Conservation (phyloP, 2,329 filamentous ascomycete species). For the Kalaharituber pfeilii region DNA sequence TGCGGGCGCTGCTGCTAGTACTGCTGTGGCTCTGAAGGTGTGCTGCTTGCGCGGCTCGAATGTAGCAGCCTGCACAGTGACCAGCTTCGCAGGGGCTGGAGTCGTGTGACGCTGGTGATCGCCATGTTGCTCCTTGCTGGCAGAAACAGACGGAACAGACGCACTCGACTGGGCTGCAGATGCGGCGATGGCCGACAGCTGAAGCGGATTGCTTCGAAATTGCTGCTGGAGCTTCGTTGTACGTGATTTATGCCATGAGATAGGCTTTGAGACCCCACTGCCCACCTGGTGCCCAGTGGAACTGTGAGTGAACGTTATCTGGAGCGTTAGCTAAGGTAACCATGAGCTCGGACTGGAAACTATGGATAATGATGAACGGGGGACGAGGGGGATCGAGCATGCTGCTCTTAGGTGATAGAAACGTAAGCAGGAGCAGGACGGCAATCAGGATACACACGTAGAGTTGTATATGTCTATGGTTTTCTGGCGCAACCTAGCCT, state of each 20-base stretch:
- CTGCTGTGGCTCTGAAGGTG: neutral
- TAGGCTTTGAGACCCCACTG: slow-evolving; percentile 14
- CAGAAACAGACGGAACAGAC: too few species aligned
- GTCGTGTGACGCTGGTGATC: too few species aligned
- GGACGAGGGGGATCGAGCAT: too few species aligned
- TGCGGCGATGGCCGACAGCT: slow-evolving; percentile 2
- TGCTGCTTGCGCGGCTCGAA: neutral
- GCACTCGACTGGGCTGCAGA: too few species aligned
- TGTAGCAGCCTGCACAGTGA: neutral
- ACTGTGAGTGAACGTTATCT: neutral
- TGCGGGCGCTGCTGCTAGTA: too few species aligned
- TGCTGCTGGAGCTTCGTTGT: slow-evolving; percentile 15
- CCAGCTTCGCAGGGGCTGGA: neutral
- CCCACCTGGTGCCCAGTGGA: slow-evolving; percentile 18
- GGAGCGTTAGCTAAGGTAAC: neutral
- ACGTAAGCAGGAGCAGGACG: too few species aligned
- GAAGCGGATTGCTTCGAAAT: slow-evolving; percentile 10
- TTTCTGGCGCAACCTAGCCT: slow-evolving; percentile 8
- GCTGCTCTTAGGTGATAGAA: too few species aligned
- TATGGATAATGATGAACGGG: too few species aligned
- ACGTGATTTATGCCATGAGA: slow-evolving; percentile 12
- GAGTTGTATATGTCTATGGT: slow-evolving; percentile 13
- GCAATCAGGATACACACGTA: slow-evolving; percentile 5
- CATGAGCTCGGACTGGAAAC: too few species aligned
- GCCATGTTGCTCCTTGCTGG: too few species aligned